Evolutionary conservation across 371 early-diverging fungal species (phyloP), one percentile per base, ranked within the genome.

Genomic region (Lichtheimia corymbifera): DNA sequence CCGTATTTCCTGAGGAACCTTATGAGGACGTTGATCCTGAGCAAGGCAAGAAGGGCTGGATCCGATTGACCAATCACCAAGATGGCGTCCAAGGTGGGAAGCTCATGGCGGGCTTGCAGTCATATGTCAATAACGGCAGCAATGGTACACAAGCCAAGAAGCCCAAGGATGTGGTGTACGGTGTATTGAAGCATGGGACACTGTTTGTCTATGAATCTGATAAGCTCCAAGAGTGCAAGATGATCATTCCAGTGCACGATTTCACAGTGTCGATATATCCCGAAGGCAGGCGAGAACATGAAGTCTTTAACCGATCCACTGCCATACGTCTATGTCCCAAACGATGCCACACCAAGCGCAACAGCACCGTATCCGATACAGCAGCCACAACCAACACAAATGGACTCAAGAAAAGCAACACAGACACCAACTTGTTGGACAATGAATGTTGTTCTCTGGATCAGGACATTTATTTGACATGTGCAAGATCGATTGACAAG

Each of bases 151-250:
- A n/a, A 22, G 47, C 47, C 47, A 70, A 65, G 55, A 59, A 66
- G 11, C 68, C 56, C 42, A 73, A 66, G 35, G 65, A 71, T 22
- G 54, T 65, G 24, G 87, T 82, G 45, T 96, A 84, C 68, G 93
- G 83, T 2, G 90, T 91, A 12, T 68, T 96, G 40, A 88, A 89
- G 49, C 85, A 90, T 64, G 88, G 91, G 45, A 89, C 90, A 13
- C 76, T 96, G 42, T 90, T 91, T 59, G 67, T 94, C 57, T 96
- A 93, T 66, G 91, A 92, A 40, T 83, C 86, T 43, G 91, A 92
- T 54, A 79, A 86, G 24, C 61, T 69, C 35, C 79, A 85, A 67
- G 89, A 93, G 40, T 93, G 93, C 69, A 80, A 86, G 28, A 79
- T 87, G 22, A 88, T 93, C 6, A 83, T 93, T 22, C 80, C 86